A percentile compares a stretch with the other conserved stretches of the same genome.
phyloP scores from a whole-genome alignment of 148 eudicot species.

The Chenopodium formosanum region DNA sequence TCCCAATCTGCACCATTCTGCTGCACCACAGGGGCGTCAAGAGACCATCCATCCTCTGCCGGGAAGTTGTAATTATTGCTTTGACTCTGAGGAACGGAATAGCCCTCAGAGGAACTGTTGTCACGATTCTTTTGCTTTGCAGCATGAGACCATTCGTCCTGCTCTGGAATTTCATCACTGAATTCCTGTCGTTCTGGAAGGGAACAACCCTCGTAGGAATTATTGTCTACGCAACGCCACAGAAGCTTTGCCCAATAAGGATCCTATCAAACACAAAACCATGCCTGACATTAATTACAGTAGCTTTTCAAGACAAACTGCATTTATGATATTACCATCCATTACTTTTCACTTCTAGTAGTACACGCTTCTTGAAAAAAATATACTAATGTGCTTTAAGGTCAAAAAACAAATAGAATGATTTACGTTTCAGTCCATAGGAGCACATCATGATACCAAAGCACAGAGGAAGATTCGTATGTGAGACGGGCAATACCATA shows the following conservation, averaged over 20 bases:
- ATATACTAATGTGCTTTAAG: not conserved
- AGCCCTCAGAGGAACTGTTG: slow-evolving; percentile 8
- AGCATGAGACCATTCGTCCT: slow-evolving; percentile 13
- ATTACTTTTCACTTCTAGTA: not conserved
- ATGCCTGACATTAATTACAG: not conserved
- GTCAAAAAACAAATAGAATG: not conserved
- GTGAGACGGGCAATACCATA: not conserved
- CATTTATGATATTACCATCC: not conserved
- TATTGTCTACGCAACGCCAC: slow-evolving; percentile 74
- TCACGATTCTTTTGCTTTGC: slow-evolving; percentile 11
- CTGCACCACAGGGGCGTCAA: not conserved
- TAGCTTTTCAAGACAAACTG: not conserved
- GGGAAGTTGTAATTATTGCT: not conserved
- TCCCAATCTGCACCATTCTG: slow-evolving; percentile 3
- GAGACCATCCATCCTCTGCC: slow-evolving; percentile 22
- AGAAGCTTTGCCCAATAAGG: slow-evolving; percentile 66
- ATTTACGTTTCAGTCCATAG: not conserved
- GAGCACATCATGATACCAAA: slow-evolving; percentile 5
- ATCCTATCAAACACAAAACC: slow-evolving; percentile 54
- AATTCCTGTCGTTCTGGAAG: slow-evolving; percentile 52
- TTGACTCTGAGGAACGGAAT: not conserved
- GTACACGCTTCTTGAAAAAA: not conserved
- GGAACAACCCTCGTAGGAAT: slow-evolving; percentile 75
- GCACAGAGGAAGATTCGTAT: not conserved
- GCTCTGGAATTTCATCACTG: slow-evolving; percentile 20